Conservation (phyloP, 23 red algal species). For the Gracilariopsis chorda region DNA sequence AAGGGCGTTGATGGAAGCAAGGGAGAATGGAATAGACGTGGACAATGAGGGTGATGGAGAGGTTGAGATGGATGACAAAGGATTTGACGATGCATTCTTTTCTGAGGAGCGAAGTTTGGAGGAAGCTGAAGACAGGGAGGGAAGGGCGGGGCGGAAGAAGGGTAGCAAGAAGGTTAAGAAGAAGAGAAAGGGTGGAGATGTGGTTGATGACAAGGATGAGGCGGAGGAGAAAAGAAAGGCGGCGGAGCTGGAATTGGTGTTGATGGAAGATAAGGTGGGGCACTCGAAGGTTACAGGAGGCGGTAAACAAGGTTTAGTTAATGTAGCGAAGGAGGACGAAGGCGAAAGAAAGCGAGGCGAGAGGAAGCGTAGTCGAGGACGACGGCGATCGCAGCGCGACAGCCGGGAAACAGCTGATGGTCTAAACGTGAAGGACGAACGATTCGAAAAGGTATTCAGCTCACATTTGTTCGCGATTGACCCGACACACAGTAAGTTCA, state of each 20-base stretch:
- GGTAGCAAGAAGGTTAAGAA: neutral
- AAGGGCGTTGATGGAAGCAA: neutral
- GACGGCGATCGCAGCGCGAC: constrained; percentile 30
- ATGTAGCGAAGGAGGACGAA: too few species aligned
- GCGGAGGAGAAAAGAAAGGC: too few species aligned
- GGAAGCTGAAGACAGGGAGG: constrained; percentile 7
- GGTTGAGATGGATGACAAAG: neutral
- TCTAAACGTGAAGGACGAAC: constrained; percentile 79
- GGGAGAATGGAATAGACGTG: neutral
- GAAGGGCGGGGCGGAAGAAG: neutral
- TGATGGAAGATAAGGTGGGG: neutral
- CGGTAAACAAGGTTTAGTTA: too few species aligned
- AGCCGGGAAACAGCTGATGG: too few species aligned
- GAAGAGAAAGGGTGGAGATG: neutral
- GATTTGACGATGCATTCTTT: constrained; percentile 80
- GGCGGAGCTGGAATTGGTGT: neutral
- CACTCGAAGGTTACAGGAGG: too few species aligned
- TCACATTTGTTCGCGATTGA: constrained; percentile 93
- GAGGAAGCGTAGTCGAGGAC: neutral
- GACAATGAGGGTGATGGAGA: neutral
- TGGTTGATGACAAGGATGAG: neutral
- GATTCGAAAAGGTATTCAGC: constrained; percentile 78
- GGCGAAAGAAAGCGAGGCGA: neutral
- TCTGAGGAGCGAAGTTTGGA: constrained; percentile 25
- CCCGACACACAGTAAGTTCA: constrained; percentile 88